A percentile compares a stretch with the other conserved stretches of the same genome.
phyloP scores from a whole-genome alignment of 805 yeast genomes.

The Candida pseudoglaebosa region DNA sequence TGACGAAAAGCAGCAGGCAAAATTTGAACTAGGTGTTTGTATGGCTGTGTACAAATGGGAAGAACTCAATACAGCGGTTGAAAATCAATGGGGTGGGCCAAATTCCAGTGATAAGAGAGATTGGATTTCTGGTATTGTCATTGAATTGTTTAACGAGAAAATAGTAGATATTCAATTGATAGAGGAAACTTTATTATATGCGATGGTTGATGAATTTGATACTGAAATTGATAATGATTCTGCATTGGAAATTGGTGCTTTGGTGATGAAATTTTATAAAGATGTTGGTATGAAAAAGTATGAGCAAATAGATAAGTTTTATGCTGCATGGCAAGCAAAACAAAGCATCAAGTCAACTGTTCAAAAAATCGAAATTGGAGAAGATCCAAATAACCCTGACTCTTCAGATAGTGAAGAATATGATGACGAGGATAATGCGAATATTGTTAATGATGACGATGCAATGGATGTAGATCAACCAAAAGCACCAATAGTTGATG shows the following conservation, averaged over 20 bases:
- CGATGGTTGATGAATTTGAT: constrained; percentile 95
- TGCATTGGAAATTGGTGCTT: constrained; percentile 68
- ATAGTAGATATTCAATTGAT: constrained; percentile 73
- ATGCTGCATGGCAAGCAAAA: constrained; percentile 54
- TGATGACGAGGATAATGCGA: constrained; percentile 34
- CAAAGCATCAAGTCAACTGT: constrained; percentile 28
- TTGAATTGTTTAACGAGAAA: constrained; percentile 68
- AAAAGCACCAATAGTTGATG: constrained; percentile 72
- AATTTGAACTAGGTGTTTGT: constrained; percentile 89
- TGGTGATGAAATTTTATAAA: constrained; percentile 61
- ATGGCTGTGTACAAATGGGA: constrained; percentile 93
- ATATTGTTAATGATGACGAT: constrained; percentile 19
- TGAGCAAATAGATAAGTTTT: constrained; percentile 53
- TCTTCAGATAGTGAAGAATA: constrained; percentile 47
- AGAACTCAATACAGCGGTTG: constrained; percentile 82
- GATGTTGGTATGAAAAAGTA: constrained; percentile 56
- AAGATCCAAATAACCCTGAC: constrained; percentile 64
- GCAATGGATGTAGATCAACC: constrained; percentile 33
- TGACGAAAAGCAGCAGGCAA: constrained; percentile 70
- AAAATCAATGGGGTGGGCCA: constrained; percentile 93
- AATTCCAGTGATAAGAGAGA: constrained; percentile 88
- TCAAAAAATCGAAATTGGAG: constrained; percentile 43
- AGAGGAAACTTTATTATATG: constrained; percentile 80
- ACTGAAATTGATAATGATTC: constrained; percentile 85
- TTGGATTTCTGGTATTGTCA: constrained; percentile 82